These are phyloP conservation scores for Mimosa pudica DNA, from an alignment of 306 rosid species.

Conservation along the genomic window DNA sequence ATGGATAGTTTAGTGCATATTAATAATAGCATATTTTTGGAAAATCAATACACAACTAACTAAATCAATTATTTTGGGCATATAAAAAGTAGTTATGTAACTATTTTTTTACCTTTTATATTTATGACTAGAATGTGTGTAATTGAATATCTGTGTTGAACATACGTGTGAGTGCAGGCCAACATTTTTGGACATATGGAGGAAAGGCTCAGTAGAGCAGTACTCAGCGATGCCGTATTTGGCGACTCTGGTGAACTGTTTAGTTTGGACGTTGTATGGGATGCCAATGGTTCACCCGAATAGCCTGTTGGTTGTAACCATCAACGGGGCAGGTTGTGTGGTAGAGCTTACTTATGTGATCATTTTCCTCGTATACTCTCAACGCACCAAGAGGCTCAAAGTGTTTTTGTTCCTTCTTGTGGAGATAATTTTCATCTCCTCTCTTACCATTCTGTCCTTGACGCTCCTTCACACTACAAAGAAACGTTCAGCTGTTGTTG, in stretches of 20 bases:
- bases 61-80: too few relatives aligned
- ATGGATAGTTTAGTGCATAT: neutral
- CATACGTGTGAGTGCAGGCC: conserved; percentile 46
- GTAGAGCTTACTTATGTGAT: conserved; percentile 62
- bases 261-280: conserved; percentile 85
- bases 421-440: conserved; percentile 51
- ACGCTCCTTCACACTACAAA: conserved; percentile 40
- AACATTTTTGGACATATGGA: conserved; percentile 73
- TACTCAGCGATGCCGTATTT: conserved; percentile 81
- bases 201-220: conserved; percentile 74
- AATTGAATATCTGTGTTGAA: too few relatives aligned
- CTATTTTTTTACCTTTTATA: too few relatives aligned
- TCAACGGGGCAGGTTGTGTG: conserved; percentile 61
- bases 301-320: conserved; percentile 68
- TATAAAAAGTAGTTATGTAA: too few relatives aligned
- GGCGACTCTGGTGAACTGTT: conserved; percentile 79
- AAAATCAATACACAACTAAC: neutral
- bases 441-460: conserved; percentile 45
- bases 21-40: too few relatives aligned
- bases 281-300: conserved; percentile 75
- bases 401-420: conserved; percentile 41
- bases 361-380: conserved; percentile 65
- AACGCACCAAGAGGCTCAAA: conserved; percentile 54
- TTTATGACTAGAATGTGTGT: too few relatives aligned
- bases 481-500: conserved; percentile 64